These are phyloP conservation scores for Penicillium thymicola DNA, from an alignment of 2,329 filamentous ascomycete genomes.

Conservation along the genomic window DNA sequence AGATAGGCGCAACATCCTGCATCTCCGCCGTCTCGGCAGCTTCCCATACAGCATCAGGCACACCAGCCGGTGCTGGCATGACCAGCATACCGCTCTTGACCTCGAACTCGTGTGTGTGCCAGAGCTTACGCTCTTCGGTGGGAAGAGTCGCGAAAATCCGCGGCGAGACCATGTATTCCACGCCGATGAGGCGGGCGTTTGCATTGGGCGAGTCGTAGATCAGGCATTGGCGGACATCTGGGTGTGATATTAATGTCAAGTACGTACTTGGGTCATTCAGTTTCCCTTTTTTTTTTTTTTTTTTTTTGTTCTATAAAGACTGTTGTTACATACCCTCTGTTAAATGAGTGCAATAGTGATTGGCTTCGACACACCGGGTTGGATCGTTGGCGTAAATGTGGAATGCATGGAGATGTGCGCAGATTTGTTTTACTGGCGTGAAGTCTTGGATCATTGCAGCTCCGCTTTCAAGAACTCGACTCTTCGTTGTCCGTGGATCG, in stretches of 20 bases:
- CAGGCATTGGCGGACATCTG: slow-evolving; percentile 77
- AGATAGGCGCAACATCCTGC: slow-evolving; percentile 69
- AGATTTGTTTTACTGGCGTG: slow-evolving; percentile 68
- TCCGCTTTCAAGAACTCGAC: slow-evolving; percentile 38
- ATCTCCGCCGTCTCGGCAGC: slow-evolving; percentile 75
- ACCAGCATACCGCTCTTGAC: slow-evolving; percentile 45
- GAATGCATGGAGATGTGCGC: slow-evolving; percentile 83
- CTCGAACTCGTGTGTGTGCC: slow-evolving; percentile 67
- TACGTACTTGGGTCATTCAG: background rate
- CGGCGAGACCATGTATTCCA: slow-evolving; percentile 83
- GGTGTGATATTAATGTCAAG: background rate
- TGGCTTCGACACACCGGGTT: slow-evolving; percentile 67
- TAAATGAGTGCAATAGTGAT: slow-evolving; percentile 81
- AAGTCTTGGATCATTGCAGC: slow-evolving; percentile 50
- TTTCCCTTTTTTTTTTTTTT: background rate
- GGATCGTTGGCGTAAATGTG: slow-evolving; percentile 76
- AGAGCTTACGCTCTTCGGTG: slow-evolving; percentile 66
- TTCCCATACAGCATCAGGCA: slow-evolving; percentile 65
- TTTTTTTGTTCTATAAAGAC: background rate
- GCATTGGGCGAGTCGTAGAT: slow-evolving; percentile 70
- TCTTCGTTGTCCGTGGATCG: slow-evolving; percentile 34
- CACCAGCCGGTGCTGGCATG: slow-evolving; percentile 36
- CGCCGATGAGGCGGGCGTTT: slow-evolving; percentile 71
- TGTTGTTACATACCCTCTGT: slow-evolving; percentile 50
- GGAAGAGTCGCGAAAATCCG: slow-evolving; percentile 65